Percentiles rank a stretch among this genome's conserved stretches.
These are phyloP conservation scores for Funneliformis geosporum DNA, from an alignment of 192 early-diverging fungal species.

Conservation along the genomic window DNA sequence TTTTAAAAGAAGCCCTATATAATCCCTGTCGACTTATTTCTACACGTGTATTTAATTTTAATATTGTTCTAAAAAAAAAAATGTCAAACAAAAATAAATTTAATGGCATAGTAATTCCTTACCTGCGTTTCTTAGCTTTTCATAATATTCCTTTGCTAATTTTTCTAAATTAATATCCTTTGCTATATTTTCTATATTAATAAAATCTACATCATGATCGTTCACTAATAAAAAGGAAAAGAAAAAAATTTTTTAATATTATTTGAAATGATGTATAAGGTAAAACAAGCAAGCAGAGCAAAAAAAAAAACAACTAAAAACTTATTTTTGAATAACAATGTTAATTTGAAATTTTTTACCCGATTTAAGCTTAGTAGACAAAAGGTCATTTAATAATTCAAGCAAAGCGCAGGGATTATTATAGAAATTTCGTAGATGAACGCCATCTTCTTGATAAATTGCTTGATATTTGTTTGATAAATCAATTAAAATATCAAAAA, in stretches of 20 bases:
- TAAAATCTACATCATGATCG: not conserved
- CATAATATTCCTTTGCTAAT: not conserved
- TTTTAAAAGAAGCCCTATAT: not conserved
- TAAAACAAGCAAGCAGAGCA: no score
- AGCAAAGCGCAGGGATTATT: not conserved
- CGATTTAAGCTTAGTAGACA: not conserved
- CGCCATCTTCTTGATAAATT: not conserved
- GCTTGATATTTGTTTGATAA: not conserved
- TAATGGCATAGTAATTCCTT: not conserved
- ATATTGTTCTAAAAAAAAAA: not conserved
- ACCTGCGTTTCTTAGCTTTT: not conserved
- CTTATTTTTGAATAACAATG: not conserved
- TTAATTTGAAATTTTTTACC: not conserved
- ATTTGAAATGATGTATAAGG: no score
- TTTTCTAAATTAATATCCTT: no score
- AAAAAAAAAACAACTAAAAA: no score
- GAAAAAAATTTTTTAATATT: no score
- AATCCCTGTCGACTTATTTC: not conserved
- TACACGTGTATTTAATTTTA: not conserved
- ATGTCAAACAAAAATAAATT: not conserved
- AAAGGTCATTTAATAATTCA: not conserved
- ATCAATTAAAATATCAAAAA: not conserved
- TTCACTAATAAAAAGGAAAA: not conserved
- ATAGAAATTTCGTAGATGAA: not conserved
- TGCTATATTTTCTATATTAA: no score